A percentile compares a stretch with the other conserved stretches of the same genome.
Conservation (phyloP, 2,329 filamentous ascomycete species). For the Apiospora arundinis region DNA sequence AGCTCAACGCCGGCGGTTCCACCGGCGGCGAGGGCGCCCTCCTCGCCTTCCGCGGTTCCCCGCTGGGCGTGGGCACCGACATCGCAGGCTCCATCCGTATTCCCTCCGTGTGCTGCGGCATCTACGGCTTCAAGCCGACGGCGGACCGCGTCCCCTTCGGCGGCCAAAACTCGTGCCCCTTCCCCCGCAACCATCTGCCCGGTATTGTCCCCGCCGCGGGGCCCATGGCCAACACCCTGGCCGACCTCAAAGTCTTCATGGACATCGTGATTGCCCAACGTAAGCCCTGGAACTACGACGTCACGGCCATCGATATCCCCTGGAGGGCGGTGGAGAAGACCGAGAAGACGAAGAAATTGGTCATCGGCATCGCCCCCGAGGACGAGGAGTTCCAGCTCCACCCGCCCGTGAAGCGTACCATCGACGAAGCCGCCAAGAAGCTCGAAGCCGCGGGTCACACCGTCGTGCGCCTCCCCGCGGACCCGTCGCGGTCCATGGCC, state of each 20-base stretch:
- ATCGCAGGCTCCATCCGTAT: constrained; percentile 40
- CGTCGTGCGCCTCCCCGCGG: constrained; percentile 43
- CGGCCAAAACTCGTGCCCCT: neutral
- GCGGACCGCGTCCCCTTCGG: constrained; percentile 16
- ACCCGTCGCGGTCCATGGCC: constrained; percentile 39
- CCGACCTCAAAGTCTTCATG: constrained; percentile 50
- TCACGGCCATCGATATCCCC: constrained; percentile 46
- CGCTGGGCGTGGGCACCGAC: constrained; percentile 33
- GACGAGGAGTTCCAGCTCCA: constrained; percentile 56
- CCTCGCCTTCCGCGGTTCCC: constrained; percentile 28
- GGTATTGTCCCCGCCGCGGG: constrained; percentile 48
- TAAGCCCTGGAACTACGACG: constrained; percentile 53
- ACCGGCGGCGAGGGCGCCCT: constrained; percentile 41
- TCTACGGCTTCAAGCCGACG: constrained; percentile 40
- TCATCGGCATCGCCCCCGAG: constrained; percentile 55
- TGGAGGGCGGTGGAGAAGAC: constrained; percentile 46
- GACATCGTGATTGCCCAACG: constrained; percentile 43
- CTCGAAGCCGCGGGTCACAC: constrained; percentile 52
- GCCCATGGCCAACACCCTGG: constrained; percentile 48
- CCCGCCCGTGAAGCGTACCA: constrained; percentile 53
- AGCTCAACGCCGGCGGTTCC: constrained; percentile 42
- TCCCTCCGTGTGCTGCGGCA: constrained; percentile 39
- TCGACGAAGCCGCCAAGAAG: constrained; percentile 46
- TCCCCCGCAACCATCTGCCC: constrained; percentile 23
- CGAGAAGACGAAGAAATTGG: constrained; percentile 37